Base-by-base conservation (phyloP, 495 filamentous ascomycete genomes). In the Lindgomyces ingoldianus region DNA sequence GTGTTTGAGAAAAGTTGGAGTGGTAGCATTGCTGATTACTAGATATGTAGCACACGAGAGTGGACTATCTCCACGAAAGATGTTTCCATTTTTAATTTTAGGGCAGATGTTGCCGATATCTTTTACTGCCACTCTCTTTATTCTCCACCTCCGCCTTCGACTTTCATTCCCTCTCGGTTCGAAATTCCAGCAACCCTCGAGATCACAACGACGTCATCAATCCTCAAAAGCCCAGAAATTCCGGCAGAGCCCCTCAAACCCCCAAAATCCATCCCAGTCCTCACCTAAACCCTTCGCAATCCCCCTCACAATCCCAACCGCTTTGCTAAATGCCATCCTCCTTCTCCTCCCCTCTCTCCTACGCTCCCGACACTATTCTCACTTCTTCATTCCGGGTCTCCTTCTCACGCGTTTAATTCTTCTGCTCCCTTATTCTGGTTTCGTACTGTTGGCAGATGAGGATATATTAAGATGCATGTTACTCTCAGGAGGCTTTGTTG, bases 331-430 rank as follows among this genome's bases (percentile, higher is more conserved):
- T 21, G 39, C 56, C 24, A 18, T 33, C 11, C 62, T 65, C 11
- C 33, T 60, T 0, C 18, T 29, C 12, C 62, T 65, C 39, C 46
- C 62, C 9, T 45, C 56, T 11, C 29, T 60, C 19, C 33, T 14
- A 39, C 6, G 14, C 9, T 8, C 21, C 29, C 26, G n/a, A 4
- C 55, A 10, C 16, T 19, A 19, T 22, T 21, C 39, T 30, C 29
- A 30, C 29, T 19, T 55, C 26, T 65, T 65, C 39, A 33, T 60
- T 0, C 62, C 62, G 2, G 3, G 48, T n/a, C 41, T 55, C 8
- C 62, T 65, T 3, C 25, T 65, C 33, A 60, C 49, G 1, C 55
- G 62, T 12, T 8, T 65, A 3, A 21, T 60, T 8, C 48, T 65
- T 1, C 19, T 65, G 2, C 26, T 65, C 2, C 62, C 62, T 11